Conservation (phyloP, 805 yeast genomes). For the Kodamaea jinghongensis region DNA sequence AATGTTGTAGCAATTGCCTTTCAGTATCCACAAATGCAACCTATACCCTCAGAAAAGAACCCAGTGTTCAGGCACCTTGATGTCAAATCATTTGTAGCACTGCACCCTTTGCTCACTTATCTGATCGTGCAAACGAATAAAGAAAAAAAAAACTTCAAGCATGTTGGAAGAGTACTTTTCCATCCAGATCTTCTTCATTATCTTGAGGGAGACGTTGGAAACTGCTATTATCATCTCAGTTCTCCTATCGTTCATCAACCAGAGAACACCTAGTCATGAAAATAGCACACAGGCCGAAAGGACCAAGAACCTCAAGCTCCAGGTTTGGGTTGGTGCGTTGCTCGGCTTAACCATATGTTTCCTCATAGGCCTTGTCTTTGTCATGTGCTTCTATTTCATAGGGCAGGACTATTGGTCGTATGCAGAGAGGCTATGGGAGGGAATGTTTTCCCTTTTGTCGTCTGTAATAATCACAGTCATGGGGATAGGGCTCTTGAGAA, state of each 20-base stretch:
- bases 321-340: conserved; percentile 80
- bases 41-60: too few relatives aligned
- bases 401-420: conserved; percentile 86
- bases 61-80: too few relatives aligned
- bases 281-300: conserved; percentile 1
- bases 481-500: conserved; percentile 81
- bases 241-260: conserved; percentile 27
- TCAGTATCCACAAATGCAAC: too few relatives aligned
- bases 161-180: conserved; percentile 22
- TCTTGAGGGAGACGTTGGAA: conserved; percentile 28
- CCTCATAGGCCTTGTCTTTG: conserved; percentile 68
- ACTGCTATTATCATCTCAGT: conserved; percentile 31
- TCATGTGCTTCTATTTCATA: conserved; percentile 65
- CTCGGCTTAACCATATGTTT: conserved; percentile 69
- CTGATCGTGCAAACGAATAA: too few relatives aligned
- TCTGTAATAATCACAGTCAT: conserved; percentile 76
- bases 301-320: conserved; percentile 45
- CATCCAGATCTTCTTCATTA: conserved; percentile 29
- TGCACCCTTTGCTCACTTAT: too few relatives aligned
- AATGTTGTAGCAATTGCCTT: too few relatives aligned
- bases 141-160: background rate
- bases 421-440: conserved; percentile 90
- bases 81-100: too few relatives aligned
- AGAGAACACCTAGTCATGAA: conserved; percentile 10
- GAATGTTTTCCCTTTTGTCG: conserved; percentile 73